Evolutionary conservation across 208 protist species (phyloP).

Genomic region (Strigomonas galati): DNA sequence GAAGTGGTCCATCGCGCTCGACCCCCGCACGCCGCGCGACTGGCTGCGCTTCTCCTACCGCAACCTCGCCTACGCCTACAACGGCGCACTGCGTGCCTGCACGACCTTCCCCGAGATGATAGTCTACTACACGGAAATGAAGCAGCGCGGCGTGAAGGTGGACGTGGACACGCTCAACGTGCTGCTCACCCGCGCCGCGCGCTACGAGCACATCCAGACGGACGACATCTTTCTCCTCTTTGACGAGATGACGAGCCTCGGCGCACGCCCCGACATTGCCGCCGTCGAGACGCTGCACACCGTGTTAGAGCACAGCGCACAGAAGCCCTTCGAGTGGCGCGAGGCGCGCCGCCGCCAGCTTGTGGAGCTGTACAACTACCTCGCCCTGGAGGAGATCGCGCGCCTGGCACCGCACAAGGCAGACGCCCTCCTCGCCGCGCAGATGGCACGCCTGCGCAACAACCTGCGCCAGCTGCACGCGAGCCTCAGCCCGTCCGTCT

Average conservation of each 20-base stretch:
- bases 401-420: constrained; percentile 53
- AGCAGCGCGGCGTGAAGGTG: constrained; percentile 85
- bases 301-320: constrained; percentile 73
- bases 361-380: constrained; percentile 76
- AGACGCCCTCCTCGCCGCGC: constrained; percentile 52
- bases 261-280: constrained; percentile 72
- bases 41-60: constrained; percentile 78
- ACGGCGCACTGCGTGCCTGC: constrained; percentile 84
- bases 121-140: constrained; percentile 89
- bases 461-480: constrained; percentile 62
- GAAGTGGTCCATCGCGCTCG: constrained; percentile 77
- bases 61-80: constrained; percentile 90
- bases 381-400: constrained; percentile 67
- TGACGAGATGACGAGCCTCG: constrained; percentile 70
- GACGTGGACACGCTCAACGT: constrained; percentile 87
- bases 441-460: constrained; percentile 59
- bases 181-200: constrained; percentile 78
- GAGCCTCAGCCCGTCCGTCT: constrained; percentile 65
- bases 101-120: constrained; percentile 80
- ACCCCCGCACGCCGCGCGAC: constrained; percentile 78
- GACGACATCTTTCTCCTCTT: constrained; percentile 86
- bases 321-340: constrained; percentile 70
- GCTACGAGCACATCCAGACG: constrained; percentile 74
- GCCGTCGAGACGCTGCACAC: constrained; percentile 85
- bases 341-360: constrained; percentile 81